These are phyloP conservation scores for Amoebophrya sp. DNA, from an alignment of 169 alveolate genomes.

Conservation along the genomic window DNA sequence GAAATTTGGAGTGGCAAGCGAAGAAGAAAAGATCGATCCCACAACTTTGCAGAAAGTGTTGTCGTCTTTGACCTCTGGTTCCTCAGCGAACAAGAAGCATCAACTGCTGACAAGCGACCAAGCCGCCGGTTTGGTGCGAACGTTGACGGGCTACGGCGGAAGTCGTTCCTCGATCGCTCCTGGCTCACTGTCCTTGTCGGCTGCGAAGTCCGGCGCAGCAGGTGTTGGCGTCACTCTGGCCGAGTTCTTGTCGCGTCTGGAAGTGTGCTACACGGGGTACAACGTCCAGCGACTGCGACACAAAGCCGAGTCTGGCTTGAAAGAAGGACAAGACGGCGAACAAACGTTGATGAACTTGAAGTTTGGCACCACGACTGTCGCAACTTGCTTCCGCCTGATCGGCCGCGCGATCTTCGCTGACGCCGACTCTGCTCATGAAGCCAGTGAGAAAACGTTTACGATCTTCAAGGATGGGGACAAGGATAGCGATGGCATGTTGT, in stretches of 20 bases:
- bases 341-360: not conserved
- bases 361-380: slow-evolving; percentile 1
- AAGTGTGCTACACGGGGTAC: slow-evolving; percentile 16
- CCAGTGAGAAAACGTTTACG: not conserved
- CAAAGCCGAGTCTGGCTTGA: not conserved
- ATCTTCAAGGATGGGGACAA: not conserved
- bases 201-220: too few species aligned
- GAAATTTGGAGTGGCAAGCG: not conserved
- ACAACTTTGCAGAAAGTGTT: not conserved
- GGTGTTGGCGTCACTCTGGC: too few species aligned
- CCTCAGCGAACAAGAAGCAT: not conserved
- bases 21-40: not conserved
- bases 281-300: slow-evolving; percentile 3
- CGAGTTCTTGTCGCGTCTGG: not conserved
- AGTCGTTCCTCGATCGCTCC: too few species aligned
- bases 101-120: not conserved
- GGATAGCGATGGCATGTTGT: not conserved
- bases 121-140: not conserved
- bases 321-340: not conserved
- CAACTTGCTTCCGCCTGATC: not conserved
- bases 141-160: slow-evolving; percentile 23
- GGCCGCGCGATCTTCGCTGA: slow-evolving; percentile 19
- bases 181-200: too few species aligned
- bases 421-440: not conserved
- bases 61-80: not conserved